These are phyloP conservation scores for Hippophae gyantsensis DNA, from an alignment of 306 rosid species.

Conservation along the genomic window DNA sequence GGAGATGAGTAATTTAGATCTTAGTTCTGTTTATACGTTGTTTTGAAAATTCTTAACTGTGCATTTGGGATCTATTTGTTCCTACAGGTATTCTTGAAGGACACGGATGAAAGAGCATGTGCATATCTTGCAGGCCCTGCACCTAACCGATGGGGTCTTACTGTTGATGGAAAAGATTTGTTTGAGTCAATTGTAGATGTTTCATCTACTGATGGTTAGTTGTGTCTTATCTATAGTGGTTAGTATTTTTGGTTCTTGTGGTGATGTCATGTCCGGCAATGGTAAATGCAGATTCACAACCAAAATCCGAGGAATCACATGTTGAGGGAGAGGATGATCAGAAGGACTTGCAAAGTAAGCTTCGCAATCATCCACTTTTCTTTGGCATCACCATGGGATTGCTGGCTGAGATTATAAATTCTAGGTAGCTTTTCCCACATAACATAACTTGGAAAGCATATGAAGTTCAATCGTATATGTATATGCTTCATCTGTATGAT, in stretches of 20 bases:
- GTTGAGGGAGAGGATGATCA: slow-evolving; percentile 22
- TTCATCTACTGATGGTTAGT: slow-evolving; percentile 44
- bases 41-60: slow-evolving; percentile 1
- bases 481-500: background rate
- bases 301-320: slow-evolving; percentile 24
- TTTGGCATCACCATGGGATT: slow-evolving; percentile 95
- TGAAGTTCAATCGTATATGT: background rate
- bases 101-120: slow-evolving; percentile 98
- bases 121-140: slow-evolving; percentile 99
- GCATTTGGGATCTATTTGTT: background rate
- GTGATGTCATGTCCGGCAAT: slow-evolving; percentile 9
- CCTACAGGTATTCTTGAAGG: slow-evolving; percentile 78
- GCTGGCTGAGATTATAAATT: slow-evolving; percentile 88
- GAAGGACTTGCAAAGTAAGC: slow-evolving; percentile 42
- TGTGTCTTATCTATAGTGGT: slow-evolving; percentile 13
- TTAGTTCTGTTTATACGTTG: background rate
- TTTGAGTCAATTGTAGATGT: slow-evolving; percentile 40
- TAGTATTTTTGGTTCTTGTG: background rate
- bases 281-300: slow-evolving; percentile 34
- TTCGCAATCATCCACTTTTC: slow-evolving; percentile 76
- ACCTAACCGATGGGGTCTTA: slow-evolving; percentile 97
- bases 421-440: slow-evolving; percentile 56
- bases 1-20: slow-evolving; percentile 25
- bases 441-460: slow-evolving; percentile 9
- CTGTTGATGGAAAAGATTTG: slow-evolving; percentile 67